Percentiles rank a stretch among this genome's conserved stretches.
Conservation (phyloP, 306 rosid species). For the Lathyrus tuberosus region DNA sequence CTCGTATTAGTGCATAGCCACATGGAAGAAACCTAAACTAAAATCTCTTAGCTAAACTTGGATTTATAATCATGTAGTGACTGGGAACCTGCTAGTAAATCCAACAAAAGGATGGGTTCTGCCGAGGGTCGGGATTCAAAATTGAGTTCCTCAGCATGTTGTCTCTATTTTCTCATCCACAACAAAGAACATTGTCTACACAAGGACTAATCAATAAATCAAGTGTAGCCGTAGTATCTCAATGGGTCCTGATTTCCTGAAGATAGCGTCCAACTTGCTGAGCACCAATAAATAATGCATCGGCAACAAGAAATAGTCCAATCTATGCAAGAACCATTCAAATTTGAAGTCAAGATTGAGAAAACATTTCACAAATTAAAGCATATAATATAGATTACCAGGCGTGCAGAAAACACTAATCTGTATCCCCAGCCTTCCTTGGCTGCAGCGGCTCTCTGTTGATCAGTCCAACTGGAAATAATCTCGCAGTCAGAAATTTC, state of each 20-base stretch:
- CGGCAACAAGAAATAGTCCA: conserved; percentile 66
- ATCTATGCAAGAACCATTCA: conserved; percentile 52
- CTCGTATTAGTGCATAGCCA: background rate
- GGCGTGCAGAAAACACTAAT: conserved; percentile 81
- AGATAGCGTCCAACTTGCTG: conserved; percentile 73
- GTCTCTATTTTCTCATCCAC: conserved; percentile 35
- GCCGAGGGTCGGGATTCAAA: conserved; percentile 34
- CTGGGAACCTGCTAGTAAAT: conserved; percentile 29
- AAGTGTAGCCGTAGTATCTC: conserved; percentile 39
- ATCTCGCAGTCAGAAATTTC: conserved; percentile 30
- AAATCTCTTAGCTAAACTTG: conserved; percentile 22
- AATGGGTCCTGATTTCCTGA: conserved; percentile 73
- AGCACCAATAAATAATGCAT: conserved; percentile 75
- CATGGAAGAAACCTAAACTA: conserved; percentile 30
- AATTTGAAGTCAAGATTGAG: conserved; percentile 18
- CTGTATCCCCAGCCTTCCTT: conserved; percentile 91
- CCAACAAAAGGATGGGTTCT: conserved; percentile 25
- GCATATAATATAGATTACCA: conserved; percentile 56
- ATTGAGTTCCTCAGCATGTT: conserved; percentile 37
- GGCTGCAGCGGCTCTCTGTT: conserved; percentile 83
- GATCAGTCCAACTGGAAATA: conserved; percentile 84
- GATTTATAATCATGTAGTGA: conserved; percentile 33
- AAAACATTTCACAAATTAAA: conserved; percentile 19
- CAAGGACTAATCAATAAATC: conserved; percentile 17
- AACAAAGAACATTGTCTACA: conserved; percentile 27